Evolutionary conservation across 495 filamentous ascomycete species (phyloP).

Genomic region (Amniculicola lignicola): DNA sequence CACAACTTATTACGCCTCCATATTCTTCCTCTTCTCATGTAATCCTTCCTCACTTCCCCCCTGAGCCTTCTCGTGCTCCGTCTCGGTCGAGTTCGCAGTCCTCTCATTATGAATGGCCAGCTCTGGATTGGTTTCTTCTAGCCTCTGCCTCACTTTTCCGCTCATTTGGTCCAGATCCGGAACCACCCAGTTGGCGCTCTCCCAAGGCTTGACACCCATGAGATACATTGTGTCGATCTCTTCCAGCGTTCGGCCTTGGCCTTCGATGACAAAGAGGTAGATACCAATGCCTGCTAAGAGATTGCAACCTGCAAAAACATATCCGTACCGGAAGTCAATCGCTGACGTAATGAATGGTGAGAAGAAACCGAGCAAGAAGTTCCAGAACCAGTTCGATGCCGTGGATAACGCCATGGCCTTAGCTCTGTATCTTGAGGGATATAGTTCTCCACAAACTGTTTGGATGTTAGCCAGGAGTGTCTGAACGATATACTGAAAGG

Average conservation of each 20-base stretch:
- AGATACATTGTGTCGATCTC: conserved; percentile 88
- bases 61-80: too few species aligned
- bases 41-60: too few species aligned
- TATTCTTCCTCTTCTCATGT: too few species aligned
- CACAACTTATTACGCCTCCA: too few species aligned
- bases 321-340: conserved; percentile 75
- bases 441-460: conserved; percentile 61
- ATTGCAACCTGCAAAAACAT: conserved; percentile 72
- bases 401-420: conserved; percentile 72
- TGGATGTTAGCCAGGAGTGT: too few species aligned
- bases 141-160: conserved; percentile 6
- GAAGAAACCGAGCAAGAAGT: conserved; percentile 61
- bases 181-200: conserved; percentile 47
- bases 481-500: too few species aligned
- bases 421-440: conserved; percentile 71
- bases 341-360: conserved; percentile 37
- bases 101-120: conserved; percentile 1
- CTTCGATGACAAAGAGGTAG: conserved; percentile 78
- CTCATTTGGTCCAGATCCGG: conserved; percentile 5
- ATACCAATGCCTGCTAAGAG: conserved; percentile 61
- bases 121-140: conserved; percentile 13
- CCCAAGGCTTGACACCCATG: conserved; percentile 53
- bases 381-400: conserved; percentile 83
- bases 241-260: conserved; percentile 64
- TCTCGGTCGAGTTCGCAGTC: too few species aligned